These are phyloP conservation scores for Epichloe baconii DNA, from an alignment of 2,329 filamentous ascomycete species.

Conservation along the genomic window DNA sequence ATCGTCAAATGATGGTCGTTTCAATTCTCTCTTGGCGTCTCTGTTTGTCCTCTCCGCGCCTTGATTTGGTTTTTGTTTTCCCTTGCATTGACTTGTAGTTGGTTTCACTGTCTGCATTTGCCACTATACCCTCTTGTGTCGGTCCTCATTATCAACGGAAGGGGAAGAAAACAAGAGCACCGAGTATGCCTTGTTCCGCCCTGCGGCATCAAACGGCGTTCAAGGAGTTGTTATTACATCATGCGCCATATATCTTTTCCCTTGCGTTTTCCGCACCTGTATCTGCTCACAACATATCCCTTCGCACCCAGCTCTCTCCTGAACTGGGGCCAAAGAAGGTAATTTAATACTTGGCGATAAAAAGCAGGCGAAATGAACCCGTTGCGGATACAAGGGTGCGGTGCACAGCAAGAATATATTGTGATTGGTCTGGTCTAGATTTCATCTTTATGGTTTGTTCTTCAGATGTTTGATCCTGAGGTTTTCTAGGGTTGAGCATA, in stretches of 20 bases:
- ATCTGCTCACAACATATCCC: neutral
- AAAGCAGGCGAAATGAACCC: too few species aligned
- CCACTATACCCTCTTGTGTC: slow-evolving; percentile 1
- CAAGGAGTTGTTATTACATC: neutral
- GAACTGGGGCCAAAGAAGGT: too few species aligned
- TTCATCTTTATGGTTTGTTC: neutral
- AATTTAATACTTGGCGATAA: too few species aligned
- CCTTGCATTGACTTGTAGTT: neutral
- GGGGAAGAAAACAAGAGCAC: neutral
- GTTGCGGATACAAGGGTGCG: neutral
- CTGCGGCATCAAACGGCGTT: slow-evolving; percentile 2
- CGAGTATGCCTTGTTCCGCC: neutral
- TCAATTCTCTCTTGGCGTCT: neutral
- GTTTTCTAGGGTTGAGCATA: neutral
- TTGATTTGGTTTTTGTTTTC: neutral
- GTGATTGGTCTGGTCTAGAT: neutral
- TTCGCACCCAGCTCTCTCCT: too few species aligned
- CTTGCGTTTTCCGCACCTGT: neutral
- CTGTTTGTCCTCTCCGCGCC: neutral
- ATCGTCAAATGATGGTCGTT: neutral
- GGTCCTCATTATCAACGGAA: neutral
- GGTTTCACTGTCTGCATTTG: neutral
- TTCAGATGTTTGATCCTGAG: neutral
- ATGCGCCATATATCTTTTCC: neutral
- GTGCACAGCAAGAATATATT: neutral